These are phyloP conservation scores for Nemophila menziesii DNA, from an alignment of 257 asterid genomes.

Conservation along the genomic window DNA sequence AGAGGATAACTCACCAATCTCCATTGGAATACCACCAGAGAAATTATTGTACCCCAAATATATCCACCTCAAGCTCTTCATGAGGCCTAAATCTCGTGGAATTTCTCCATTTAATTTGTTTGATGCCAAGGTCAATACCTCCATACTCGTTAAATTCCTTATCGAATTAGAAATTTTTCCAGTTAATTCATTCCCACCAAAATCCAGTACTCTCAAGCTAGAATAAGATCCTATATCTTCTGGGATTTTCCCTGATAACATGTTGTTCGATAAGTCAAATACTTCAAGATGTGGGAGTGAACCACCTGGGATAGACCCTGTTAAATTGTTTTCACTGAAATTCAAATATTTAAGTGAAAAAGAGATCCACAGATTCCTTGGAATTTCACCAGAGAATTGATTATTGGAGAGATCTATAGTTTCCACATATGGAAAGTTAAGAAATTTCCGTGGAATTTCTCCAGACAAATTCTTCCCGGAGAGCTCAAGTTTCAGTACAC, in stretches of 20 bases:
- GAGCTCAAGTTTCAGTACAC: constrained; percentile 46
- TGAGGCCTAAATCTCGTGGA: constrained; percentile 32
- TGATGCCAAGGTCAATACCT: constrained; percentile 56
- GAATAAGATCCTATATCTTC: constrained; percentile 40
- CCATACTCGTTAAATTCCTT: constrained; percentile 39
- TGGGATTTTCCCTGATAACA: constrained; percentile 56
- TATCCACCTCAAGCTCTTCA: constrained; percentile 47
- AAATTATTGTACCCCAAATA: constrained; percentile 79
- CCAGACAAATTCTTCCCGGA: constrained; percentile 57
- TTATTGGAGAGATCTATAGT: constrained; percentile 55
- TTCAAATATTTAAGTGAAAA: constrained; percentile 43
- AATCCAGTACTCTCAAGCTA: constrained; percentile 43
- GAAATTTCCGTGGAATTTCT: constrained; percentile 27
- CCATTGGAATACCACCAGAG: constrained; percentile 56
- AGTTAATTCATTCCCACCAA: constrained; percentile 59
- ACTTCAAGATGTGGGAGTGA: constrained; percentile 35
- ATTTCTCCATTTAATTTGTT: constrained; percentile 58
- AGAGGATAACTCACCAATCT: constrained; percentile 34
- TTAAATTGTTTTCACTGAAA: constrained; percentile 61
- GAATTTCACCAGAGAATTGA: constrained; percentile 50
- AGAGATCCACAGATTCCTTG: constrained; percentile 23
- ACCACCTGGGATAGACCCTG: constrained; percentile 36
- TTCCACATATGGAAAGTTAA: constrained; percentile 37
- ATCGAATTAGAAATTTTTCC: constrained; percentile 51
- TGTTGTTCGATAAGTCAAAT: constrained; percentile 61